These are phyloP conservation scores for Agarophyton chilense DNA, from an alignment of 23 red algal genomes.

Conservation along the genomic window DNA sequence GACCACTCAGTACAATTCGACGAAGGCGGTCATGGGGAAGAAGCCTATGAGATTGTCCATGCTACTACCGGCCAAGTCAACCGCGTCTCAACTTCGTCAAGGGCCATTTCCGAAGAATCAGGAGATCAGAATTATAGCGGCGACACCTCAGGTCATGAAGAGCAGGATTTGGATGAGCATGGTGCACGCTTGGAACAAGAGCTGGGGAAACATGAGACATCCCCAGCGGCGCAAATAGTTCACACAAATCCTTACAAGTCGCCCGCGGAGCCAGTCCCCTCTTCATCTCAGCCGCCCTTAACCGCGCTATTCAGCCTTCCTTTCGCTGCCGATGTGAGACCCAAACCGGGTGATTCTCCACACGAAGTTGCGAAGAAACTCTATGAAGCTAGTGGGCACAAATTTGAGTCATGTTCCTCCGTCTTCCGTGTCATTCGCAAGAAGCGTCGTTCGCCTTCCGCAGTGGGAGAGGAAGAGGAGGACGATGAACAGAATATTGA, in stretches of 20 bases:
- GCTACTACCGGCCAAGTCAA: not conserved
- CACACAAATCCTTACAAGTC: not conserved
- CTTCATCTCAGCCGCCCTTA: not conserved
- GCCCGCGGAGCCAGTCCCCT: not conserved
- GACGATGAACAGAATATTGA: not conserved
- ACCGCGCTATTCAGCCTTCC: not conserved
- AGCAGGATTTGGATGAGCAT: not conserved
- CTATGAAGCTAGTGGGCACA: not conserved
- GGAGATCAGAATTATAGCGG: not conserved
- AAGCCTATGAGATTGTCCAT: not conserved
- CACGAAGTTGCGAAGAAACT: conserved; percentile 12
- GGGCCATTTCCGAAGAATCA: not conserved
- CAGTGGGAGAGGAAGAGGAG: not conserved
- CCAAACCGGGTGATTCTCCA: not conserved
- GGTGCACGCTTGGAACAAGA: not conserved
- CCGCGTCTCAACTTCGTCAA: not conserved
- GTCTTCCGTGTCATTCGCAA: conserved; percentile 34
- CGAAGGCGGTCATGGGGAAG: not conserved
- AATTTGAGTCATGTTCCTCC: conserved; percentile 6
- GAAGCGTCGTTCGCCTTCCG: not conserved
- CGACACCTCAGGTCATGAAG: conserved; percentile 7
- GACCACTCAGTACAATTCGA: not conserved
- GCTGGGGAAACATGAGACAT: not conserved
- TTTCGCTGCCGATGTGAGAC: conserved; percentile 4
- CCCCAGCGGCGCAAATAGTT: not conserved